Base-by-base conservation (phyloP, 2,329 filamentous ascomycete genomes). In the Talaromyces sp. region DNA sequence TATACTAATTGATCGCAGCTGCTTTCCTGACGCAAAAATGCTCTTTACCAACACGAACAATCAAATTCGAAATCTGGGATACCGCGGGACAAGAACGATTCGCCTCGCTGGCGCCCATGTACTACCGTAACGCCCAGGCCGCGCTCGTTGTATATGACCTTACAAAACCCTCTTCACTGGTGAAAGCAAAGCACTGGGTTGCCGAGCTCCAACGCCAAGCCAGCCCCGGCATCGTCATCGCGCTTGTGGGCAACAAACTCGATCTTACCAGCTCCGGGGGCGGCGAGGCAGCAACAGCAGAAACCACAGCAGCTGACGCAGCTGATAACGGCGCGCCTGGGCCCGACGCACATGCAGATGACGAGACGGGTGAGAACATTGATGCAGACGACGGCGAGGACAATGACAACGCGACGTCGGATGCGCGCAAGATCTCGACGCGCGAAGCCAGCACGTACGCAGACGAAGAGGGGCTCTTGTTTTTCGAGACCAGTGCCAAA, bases 21-120 rank as follows among this genome's bases (percentile, higher is more conserved):
- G 94, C 94, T 65, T 99, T 99, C 80, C 81, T 99, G 66, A 99
- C 94, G 68, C 94, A 99, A 80, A 99, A 97, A 86, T 97, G 93
- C 81, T 94, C 91, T 71, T 89, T 97, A 48, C 93, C 93, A 35
- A 92, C 88, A 69, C 86, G 93, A 74, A 97, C 91, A 61, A 77
- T 77, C 67, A 77, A 77, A 66, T 93, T 93, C 72, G 90, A 93
- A 76, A 97, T 99, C 72, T 99, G 93, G 93, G 93, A 99, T 81
- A 97, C 93, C 17, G 93, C 94, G 50, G 93, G 93, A 72, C 93
- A 99, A 79, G 93, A 99, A 81, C 91, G 93, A 65, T 99, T 97
- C 74, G 93, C 93, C 69, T 95, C 90, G 56, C 86, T 97, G 63
- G 94, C 94, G 57, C 94, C 93, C 69, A 97, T 97, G 94, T 99